phyloP scores from a whole-genome alignment of 2,329 filamentous ascomycete genomes.

The Pseudocercospora vitis region DNA sequence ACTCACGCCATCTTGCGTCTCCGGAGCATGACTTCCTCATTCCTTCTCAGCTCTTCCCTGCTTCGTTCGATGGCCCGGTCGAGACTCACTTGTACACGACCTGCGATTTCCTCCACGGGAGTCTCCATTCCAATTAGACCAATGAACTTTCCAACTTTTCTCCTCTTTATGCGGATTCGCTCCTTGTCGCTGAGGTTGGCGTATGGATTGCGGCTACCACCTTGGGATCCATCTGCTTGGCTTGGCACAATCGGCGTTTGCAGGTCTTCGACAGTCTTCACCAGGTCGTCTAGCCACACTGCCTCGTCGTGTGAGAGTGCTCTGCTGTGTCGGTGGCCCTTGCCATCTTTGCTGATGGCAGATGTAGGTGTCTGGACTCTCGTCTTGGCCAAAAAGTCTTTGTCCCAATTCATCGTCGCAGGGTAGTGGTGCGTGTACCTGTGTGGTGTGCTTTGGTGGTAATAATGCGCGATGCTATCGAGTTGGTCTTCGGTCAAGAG shows the following conservation, averaged over 20 bases:
- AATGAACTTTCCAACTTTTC: constrained; percentile 72
- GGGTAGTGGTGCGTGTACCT: constrained; percentile 63
- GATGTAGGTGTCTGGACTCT: constrained; percentile 9
- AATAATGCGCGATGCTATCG: constrained; percentile 69
- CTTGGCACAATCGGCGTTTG: constrained; percentile 27
- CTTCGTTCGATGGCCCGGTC: constrained; percentile 35
- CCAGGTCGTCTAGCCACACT: constrained; percentile 31
- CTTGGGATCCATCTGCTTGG: constrained; percentile 10
- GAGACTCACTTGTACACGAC: constrained; percentile 40
- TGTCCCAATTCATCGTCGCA: constrained; percentile 64
- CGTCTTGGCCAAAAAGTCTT: constrained; percentile 40
- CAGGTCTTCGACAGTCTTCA: constrained; percentile 42
- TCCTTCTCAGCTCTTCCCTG: constrained; percentile 36
- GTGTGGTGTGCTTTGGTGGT: constrained; percentile 66
- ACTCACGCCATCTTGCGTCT: constrained; percentile 34
- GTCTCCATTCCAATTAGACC: constrained; percentile 65
- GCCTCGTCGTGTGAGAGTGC: constrained; percentile 26
- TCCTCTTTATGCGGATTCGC: constrained; percentile 57
- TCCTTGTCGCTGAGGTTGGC: constrained; percentile 41
- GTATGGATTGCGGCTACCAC: constrained; percentile 23
- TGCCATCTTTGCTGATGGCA: constrained; percentile 5
- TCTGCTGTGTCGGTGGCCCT: constrained; percentile 19
- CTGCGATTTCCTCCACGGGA: constrained; percentile 49
- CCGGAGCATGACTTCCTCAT: constrained; percentile 38
- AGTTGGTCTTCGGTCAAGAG: constrained; percentile 70